These are phyloP conservation scores for Apiospora malaysiana DNA, from an alignment of 2,329 filamentous ascomycete species.

Conservation along the genomic window DNA sequence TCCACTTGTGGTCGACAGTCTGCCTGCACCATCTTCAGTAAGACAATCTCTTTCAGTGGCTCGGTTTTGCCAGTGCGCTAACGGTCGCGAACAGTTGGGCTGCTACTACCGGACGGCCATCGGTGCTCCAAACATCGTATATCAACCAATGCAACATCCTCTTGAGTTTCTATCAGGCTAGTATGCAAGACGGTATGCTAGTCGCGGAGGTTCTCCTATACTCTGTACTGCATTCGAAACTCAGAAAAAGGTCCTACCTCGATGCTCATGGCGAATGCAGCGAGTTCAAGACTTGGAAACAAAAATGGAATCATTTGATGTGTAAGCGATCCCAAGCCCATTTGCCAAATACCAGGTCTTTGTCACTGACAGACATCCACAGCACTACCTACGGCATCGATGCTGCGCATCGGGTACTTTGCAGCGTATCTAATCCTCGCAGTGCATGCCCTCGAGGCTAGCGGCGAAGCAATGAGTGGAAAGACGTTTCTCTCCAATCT, in stretches of 20 bases:
- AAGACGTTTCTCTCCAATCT: conserved; percentile 36
- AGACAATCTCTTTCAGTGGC: conserved; percentile 21
- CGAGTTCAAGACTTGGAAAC: conserved; percentile 42
- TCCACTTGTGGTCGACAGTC: conserved; percentile 45
- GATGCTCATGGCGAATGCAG: conserved; percentile 40
- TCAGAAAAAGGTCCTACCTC: conserved; percentile 39
- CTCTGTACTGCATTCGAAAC: conserved; percentile 43
- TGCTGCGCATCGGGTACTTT: conserved; percentile 42
- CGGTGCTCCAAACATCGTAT: conserved; percentile 44
- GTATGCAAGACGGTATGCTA: conserved; percentile 48
- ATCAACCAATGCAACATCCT: conserved; percentile 47
- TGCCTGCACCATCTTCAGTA: conserved; percentile 46
- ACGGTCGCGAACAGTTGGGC: conserved; percentile 41
- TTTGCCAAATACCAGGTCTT: background rate
- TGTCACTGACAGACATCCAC: conserved; percentile 19
- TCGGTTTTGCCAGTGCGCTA: conserved; percentile 5
- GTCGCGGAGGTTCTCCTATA: conserved; percentile 47
- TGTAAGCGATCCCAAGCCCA: conserved; percentile 29
- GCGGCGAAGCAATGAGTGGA: conserved; percentile 36
- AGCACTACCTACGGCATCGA: conserved; percentile 42
- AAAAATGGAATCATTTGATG: conserved; percentile 43
- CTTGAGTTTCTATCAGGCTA: conserved; percentile 47
- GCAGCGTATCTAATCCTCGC: conserved; percentile 42
- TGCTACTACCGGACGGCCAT: conserved; percentile 46
- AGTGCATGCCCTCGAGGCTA: conserved; percentile 38